Conservation (phyloP, 129 eudicot genomes). For the Chrysanthemum makinoi region DNA sequence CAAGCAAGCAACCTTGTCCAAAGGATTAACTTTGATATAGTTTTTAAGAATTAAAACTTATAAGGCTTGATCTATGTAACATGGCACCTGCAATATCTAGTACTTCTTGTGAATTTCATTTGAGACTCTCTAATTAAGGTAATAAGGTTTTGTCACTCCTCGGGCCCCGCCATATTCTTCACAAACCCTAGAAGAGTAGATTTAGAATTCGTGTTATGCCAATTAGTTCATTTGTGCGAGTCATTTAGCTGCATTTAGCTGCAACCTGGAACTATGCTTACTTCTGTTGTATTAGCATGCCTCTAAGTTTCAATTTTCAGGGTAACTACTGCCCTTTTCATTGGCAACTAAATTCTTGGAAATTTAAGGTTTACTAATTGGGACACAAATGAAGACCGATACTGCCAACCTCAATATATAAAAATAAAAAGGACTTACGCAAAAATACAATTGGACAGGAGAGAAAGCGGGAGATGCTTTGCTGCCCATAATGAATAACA, state of each 20-base stretch:
- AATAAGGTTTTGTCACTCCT: not conserved
- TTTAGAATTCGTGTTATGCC: not conserved
- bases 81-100: not conserved
- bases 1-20: not conserved
- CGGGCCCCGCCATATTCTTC: not conserved
- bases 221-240: not conserved
- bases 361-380: not conserved
- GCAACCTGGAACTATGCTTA: conserved; percentile 2
- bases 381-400: conserved; percentile 8
- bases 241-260: not conserved
- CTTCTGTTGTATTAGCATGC: not conserved
- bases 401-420: conserved; percentile 10
- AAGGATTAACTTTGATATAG: not conserved
- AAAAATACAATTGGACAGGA: not conserved
- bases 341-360: not conserved
- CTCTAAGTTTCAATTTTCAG: not conserved
- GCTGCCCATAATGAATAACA: not conserved
- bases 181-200: not conserved
- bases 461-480: conserved; percentile 14
- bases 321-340: not conserved
- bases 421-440: not conserved
- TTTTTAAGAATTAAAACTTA: too few species aligned
- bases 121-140: not conserved
- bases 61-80: not conserved
- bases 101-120: not conserved